A percentile compares a stretch with the other conserved stretches of the same genome.
Evolutionary conservation across 2,329 filamentous ascomycete genomes (phyloP).

Genomic region (Alternaria metachromatica): DNA sequence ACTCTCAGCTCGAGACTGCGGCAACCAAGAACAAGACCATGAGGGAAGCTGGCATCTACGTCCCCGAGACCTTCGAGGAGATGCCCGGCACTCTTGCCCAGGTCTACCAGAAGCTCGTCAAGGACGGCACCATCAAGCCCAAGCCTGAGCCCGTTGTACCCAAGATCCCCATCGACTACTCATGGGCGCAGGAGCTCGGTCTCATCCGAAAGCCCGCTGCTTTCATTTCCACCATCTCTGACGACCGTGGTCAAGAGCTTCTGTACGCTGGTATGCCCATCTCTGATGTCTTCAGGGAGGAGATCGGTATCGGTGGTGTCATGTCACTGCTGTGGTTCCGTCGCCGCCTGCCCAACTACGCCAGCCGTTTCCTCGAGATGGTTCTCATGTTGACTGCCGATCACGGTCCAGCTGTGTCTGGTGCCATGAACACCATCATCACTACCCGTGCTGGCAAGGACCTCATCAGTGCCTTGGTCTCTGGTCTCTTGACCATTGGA

Average conservation of each 20-base stretch:
- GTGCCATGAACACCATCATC: slow-evolving; percentile 99
- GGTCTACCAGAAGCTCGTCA: slow-evolving; percentile 89
- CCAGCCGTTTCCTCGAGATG: slow-evolving; percentile 99
- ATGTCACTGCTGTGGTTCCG: slow-evolving; percentile 99
- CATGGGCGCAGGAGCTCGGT: slow-evolving; percentile 98
- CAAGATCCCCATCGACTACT: slow-evolving; percentile 99
- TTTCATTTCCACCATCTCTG: slow-evolving; percentile 99
- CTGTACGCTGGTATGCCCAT: slow-evolving; percentile 99
- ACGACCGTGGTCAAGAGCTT: slow-evolving; percentile 99
- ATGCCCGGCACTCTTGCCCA: slow-evolving; percentile 77
- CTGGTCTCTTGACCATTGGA: slow-evolving; percentile 96
- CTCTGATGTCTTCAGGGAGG: slow-evolving; percentile 99
- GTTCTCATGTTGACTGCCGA: slow-evolving; percentile 99
- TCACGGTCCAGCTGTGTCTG: slow-evolving; percentile 97
- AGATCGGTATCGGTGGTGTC: slow-evolving; percentile 99
- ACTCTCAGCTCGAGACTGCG: slow-evolving; percentile 98
- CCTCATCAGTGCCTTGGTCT: slow-evolving; percentile 91
- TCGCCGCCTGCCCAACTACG: slow-evolving; percentile 91
- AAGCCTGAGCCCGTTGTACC: slow-evolving; percentile 88
- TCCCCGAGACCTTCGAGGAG: slow-evolving; percentile 96
- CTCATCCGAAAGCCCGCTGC: slow-evolving; percentile 99
- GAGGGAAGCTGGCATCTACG: slow-evolving; percentile 91
- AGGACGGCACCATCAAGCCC: slow-evolving; percentile 83
- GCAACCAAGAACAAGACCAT: slow-evolving; percentile 96
- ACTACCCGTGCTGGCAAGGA: slow-evolving; percentile 99